phyloP scores from a whole-genome alignment of 805 yeast genomes.

The Scheffersomyces stipitis region DNA sequence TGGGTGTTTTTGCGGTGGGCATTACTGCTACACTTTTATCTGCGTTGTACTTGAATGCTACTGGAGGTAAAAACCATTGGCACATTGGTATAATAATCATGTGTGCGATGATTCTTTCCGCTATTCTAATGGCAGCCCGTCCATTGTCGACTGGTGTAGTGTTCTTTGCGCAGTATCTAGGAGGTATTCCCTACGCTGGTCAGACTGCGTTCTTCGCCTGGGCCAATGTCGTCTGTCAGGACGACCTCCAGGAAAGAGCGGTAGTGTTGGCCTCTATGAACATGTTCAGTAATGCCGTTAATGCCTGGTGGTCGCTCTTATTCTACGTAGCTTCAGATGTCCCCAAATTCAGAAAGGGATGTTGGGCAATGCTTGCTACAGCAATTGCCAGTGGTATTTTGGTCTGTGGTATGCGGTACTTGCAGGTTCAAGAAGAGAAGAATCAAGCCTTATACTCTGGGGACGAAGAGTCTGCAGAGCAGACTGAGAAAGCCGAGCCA shows the following conservation, averaged over 20 bases:
- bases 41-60: slow-evolving; percentile 44
- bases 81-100: slow-evolving; percentile 49
- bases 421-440: slow-evolving; percentile 40
- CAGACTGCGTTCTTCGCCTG: slow-evolving; percentile 63
- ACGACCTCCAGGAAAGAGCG: slow-evolving; percentile 64
- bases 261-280: slow-evolving; percentile 65
- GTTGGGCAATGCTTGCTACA: slow-evolving; percentile 59
- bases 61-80: slow-evolving; percentile 48
- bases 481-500: not conserved
- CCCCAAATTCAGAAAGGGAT: slow-evolving; percentile 52
- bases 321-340: slow-evolving; percentile 53
- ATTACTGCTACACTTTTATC: slow-evolving; percentile 44
- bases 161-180: slow-evolving; percentile 55
- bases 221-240: slow-evolving; percentile 59
- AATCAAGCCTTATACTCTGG: not conserved
- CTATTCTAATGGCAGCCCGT: slow-evolving; percentile 45
- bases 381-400: slow-evolving; percentile 41
- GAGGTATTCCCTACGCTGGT: slow-evolving; percentile 57
- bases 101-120: slow-evolving; percentile 39
- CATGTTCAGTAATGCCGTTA: slow-evolving; percentile 61
- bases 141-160: slow-evolving; percentile 40
- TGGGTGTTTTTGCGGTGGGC: slow-evolving; percentile 55
- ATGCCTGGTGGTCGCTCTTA: slow-evolving; percentile 63
- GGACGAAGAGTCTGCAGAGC: not conserved
- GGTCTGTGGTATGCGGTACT: slow-evolving; percentile 39